Conservation (phyloP, 2,329 filamentous ascomycete genomes). For the Leptographium radiaticola region DNA sequence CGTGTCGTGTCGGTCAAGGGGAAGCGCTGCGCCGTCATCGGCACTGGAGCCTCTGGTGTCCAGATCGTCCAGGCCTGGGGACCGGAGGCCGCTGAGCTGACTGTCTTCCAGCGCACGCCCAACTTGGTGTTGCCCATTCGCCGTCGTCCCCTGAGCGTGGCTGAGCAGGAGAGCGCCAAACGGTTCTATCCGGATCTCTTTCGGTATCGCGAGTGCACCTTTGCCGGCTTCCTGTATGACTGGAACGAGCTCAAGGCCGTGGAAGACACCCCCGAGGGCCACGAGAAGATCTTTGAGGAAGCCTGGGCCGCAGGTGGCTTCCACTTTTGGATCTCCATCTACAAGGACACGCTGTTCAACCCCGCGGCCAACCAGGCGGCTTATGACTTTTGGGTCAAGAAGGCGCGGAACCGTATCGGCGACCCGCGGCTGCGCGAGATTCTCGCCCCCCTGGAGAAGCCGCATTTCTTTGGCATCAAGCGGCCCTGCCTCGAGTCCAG, state of each 20-base stretch:
- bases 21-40: conserved; percentile 49
- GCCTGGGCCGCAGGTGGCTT: conserved; percentile 41
- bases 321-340: conserved; percentile 37
- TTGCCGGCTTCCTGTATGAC: conserved; percentile 47
- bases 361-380: conserved; percentile 34
- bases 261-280: conserved; percentile 36
- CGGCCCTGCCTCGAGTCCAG: conserved; percentile 28
- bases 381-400: conserved; percentile 42
- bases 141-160: conserved; percentile 29
- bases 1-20: conserved; percentile 37
- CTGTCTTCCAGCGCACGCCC: conserved; percentile 54
- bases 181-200: conserved; percentile 37
- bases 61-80: conserved; percentile 51
- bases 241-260: conserved; percentile 40
- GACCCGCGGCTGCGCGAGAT: conserved; percentile 35
- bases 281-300: conserved; percentile 33
- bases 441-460: conserved; percentile 37
- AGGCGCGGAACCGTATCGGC: conserved; percentile 33
- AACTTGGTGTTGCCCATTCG: conserved; percentile 53
- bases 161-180: conserved; percentile 36
- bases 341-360: conserved; percentile 36
- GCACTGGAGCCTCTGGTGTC: conserved; percentile 51
- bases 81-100: conserved; percentile 35
- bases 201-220: conserved; percentile 34
- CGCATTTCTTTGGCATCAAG: conserved; percentile 42